Evolutionary conservation across 352 stramenopile species (phyloP).

Genomic region (Phytophthora podocarpi): DNA sequence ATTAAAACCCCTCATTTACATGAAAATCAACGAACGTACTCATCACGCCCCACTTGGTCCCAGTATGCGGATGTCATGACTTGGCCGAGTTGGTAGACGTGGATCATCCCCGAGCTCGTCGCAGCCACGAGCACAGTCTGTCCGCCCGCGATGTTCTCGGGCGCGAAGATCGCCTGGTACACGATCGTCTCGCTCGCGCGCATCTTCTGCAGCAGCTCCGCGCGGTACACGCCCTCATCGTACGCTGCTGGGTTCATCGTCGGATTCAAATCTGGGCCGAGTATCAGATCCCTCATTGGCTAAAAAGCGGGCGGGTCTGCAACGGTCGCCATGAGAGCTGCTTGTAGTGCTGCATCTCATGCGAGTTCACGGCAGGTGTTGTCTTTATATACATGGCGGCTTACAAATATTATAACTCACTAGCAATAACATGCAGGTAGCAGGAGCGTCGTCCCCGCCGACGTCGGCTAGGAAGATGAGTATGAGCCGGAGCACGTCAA

Average conservation of each 20-base stretch:
- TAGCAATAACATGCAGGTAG: slow-evolving; percentile 26
- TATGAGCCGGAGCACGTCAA: slow-evolving; percentile 7
- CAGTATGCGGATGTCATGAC: slow-evolving; percentile 57
- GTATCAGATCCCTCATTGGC: slow-evolving; percentile 3
- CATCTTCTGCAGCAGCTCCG: slow-evolving; percentile 60
- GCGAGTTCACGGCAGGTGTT: no score
- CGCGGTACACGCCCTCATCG: slow-evolving; percentile 57
- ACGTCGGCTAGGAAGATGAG: slow-evolving; percentile 7
- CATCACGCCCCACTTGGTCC: slow-evolving; percentile 44
- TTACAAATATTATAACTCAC: no score
- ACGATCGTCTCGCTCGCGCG: slow-evolving; percentile 54
- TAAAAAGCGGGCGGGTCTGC: no score
- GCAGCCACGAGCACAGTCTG: slow-evolving; percentile 61
- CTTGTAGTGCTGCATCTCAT: no score
- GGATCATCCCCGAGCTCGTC: slow-evolving; percentile 65
- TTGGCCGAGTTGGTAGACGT: slow-evolving; percentile 56
- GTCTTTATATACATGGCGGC: no score
- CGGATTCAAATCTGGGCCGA: background rate
- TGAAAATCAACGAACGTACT: slow-evolving; percentile 30
- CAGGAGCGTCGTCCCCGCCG: slow-evolving; percentile 1
- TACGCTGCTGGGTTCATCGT: slow-evolving; percentile 64
- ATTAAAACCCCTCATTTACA: no score
- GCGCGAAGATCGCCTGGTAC: slow-evolving; percentile 61
- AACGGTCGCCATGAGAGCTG: no score
- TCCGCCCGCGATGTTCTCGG: slow-evolving; percentile 27